Base-by-base conservation (phyloP, 2,329 filamentous ascomycete species). In the Dryadomyces sulphureus region DNA sequence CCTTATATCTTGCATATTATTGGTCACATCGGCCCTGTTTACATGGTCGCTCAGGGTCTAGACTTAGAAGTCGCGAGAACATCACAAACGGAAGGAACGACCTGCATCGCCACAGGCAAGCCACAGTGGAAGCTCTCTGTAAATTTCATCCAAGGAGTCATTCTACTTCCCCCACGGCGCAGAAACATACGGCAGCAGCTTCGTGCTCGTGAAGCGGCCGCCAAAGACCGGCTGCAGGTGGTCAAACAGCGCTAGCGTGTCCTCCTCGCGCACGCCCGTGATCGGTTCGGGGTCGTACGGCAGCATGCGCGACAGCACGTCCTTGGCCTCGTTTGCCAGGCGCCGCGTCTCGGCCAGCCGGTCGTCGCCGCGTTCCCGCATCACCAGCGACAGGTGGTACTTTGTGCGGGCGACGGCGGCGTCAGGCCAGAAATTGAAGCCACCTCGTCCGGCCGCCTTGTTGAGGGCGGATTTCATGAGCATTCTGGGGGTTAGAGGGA, bases 181-280 rank as follows among this genome's bases (percentile, higher is more conserved):
- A 2, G 46, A 48, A 14, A 51, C 45, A 32, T 52, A 52, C 1
- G 16, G 30, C 14, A 52, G 41, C 30, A 52, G 39, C 42, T 49
- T 51, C 2, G 47, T 49, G 20, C 50, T 40, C 9, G 50, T 52
- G n/a, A 49, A 52, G 2, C 51, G 47, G 3, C 51, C 51, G 7
- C 49, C 51, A 46, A 52, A 52, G 12, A 51, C 51, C 1, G 51
- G 49, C 36, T 52, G 51, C 32, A 51, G n/a, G n/a, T 52, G 49
- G 43, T 52, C 51, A 21, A 52, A 52, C 36, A 51, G 34, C 2
- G 51, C 49, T 39, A 52, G 42, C 8, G 48, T 52, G 38, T 52
- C 49, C 19, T 46, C 47, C 27, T 52, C 50, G 1, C 34, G 34
- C 20, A 51, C 50, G 1, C 48, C 50, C 9, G 46, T 49, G 30